A percentile compares a stretch with the other conserved stretches of the same genome.
These are phyloP conservation scores for Leccinum boreale DNA, from an alignment of 768 basidiomycete species.

Conservation along the genomic window DNA sequence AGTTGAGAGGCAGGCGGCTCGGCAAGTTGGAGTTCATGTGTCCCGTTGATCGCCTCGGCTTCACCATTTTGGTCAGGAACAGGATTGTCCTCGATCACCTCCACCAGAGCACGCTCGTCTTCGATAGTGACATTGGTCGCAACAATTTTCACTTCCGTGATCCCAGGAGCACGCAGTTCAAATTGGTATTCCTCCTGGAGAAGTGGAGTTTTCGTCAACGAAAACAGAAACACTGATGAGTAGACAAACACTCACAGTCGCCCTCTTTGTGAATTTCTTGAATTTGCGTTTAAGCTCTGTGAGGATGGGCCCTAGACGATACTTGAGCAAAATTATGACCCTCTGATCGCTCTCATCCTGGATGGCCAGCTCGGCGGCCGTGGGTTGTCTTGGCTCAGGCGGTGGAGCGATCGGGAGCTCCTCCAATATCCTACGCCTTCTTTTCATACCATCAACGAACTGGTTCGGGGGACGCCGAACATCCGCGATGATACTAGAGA, in stretches of 20 bases:
- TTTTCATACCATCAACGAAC: slow-evolving; percentile 85
- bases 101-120: slow-evolving; percentile 40
- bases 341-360: slow-evolving; percentile 82
- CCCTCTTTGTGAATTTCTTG: slow-evolving; percentile 82
- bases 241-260: slow-evolving; percentile 50
- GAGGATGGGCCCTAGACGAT: slow-evolving; percentile 86
- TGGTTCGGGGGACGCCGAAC: slow-evolving; percentile 74
- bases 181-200: slow-evolving; percentile 74
- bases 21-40: slow-evolving; percentile 17
- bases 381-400: slow-evolving; percentile 77
- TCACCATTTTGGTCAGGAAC: slow-evolving; percentile 18
- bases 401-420: slow-evolving; percentile 87
- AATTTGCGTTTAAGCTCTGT: slow-evolving; percentile 89
- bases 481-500: slow-evolving; percentile 66
- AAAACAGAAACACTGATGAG: not conserved
- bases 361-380: slow-evolving; percentile 73
- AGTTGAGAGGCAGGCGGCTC: slow-evolving; percentile 29
- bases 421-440: slow-evolving; percentile 82
- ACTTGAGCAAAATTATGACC: slow-evolving; percentile 78
- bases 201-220: slow-evolving; percentile 8
- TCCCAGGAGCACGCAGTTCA: slow-evolving; percentile 32
- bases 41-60: slow-evolving; percentile 42
- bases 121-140: slow-evolving; percentile 38
- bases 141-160: slow-evolving; percentile 32
- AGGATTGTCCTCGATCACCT: slow-evolving; percentile 37